Evolutionary conservation across 768 basidiomycete genomes (phyloP), one percentile per base, ranked within the genome.

Genomic region (Russula sp.): DNA sequence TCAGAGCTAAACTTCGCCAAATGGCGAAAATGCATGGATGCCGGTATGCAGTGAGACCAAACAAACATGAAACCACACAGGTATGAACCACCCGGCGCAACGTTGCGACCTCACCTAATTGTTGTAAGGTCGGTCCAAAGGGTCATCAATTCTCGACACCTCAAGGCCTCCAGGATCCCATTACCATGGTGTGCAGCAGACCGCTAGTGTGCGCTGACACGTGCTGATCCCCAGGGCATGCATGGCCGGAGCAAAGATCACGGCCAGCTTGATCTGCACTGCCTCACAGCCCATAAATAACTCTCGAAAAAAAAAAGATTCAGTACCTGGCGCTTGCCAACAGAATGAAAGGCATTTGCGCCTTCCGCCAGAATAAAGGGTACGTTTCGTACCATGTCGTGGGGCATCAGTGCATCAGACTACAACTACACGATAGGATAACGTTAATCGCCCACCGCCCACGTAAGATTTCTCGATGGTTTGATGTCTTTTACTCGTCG

Each of bases 401-500:
- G 34, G 25, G 25, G 25, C 36, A 38, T 16, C 50, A 42, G 35
- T 9, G 16, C n/a, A n/a, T n/a, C n/a, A n/a, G n/a, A n/a, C n/a
- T n/a, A n/a, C n/a, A n/a, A n/a, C n/a, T n/a, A n/a, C n/a, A n/a
- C n/a, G n/a, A n/a, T n/a, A n/a, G n/a, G 22, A 48, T 25, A n/a
- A 8, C 51, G 6, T 13, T 48, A 22, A 11, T 11, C 20, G 29
- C 39, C 18, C n/a, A 39, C 3, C 5, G 11, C 2, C 8, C 13
- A 14, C 81, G 76, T 77, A n/a, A 82, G 59, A 59, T 77, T 77
- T 65, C 81, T 78, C 45, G 83, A 71, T 25, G 74, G 70, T 66
- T 79, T 81, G 25, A 83, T 76, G 56, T 83, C 81, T 35, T 72
- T 71, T n/a, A 80, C 58, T 81, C 81, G 82, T 68, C 71, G 69